phyloP scores from a whole-genome alignment of 1,284 basidiomycete species.

The Cutaneotrichosporon sp. region DNA sequence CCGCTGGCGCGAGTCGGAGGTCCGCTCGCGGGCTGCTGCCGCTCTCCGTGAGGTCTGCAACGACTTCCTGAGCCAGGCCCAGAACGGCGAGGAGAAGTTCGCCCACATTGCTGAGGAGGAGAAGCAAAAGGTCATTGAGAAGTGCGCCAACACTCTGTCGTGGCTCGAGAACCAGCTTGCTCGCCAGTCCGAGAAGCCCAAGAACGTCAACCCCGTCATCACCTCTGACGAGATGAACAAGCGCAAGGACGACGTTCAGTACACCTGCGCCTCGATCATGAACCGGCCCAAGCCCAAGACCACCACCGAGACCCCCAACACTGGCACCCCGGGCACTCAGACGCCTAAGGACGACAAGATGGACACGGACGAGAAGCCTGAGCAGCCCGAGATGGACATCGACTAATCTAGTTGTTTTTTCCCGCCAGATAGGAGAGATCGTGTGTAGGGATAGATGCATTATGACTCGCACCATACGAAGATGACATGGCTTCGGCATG shows the following conservation, averaged over 20 bases:
- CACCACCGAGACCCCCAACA: slow-evolving; percentile 51
- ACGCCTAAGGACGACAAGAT: slow-evolving; percentile 62
- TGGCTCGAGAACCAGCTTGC: slow-evolving; percentile 88
- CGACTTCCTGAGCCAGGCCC: slow-evolving; percentile 72
- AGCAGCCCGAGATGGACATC: slow-evolving; percentile 44
- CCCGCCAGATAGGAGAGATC: no score
- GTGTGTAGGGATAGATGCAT: slow-evolving; percentile 8
- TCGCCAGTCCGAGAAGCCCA: slow-evolving; percentile 75
- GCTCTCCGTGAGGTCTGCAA: slow-evolving; percentile 78
- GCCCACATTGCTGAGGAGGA: slow-evolving; percentile 83
- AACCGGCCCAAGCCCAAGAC: slow-evolving; percentile 81
- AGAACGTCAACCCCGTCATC: slow-evolving; percentile 78
- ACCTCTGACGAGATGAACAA: slow-evolving; percentile 73
- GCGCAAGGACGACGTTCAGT: slow-evolving; percentile 82
- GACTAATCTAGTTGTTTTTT: slow-evolving; percentile 26
- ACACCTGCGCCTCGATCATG: slow-evolving; percentile 74
- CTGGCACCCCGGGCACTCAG: slow-evolving; percentile 54
- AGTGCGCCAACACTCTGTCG: slow-evolving; percentile 68
- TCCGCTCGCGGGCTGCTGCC: slow-evolving; percentile 64
- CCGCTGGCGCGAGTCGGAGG: slow-evolving; percentile 74
- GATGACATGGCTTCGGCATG: background rate
- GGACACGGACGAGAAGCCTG: slow-evolving; percentile 45
- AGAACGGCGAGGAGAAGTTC: slow-evolving; percentile 73
- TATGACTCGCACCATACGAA: background rate
- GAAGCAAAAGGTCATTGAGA: slow-evolving; percentile 63